Conservation (phyloP, 2,329 filamentous ascomycete species). For the Aspergillus oerlinghausenensis region DNA sequence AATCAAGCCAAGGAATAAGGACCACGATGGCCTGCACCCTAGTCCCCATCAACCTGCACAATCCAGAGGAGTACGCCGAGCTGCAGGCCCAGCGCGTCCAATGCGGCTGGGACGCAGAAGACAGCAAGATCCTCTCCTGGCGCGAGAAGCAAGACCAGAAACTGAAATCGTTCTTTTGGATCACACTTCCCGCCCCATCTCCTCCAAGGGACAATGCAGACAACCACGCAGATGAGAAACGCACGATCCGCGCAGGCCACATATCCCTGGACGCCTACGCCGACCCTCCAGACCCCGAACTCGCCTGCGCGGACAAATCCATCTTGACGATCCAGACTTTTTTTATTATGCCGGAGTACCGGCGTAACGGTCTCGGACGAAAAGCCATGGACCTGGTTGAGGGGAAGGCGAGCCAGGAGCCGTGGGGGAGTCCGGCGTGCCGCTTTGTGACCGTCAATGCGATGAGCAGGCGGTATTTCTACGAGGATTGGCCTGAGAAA, state of each 20-base stretch:
- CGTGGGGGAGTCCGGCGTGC: conserved; percentile 15
- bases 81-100: conserved; percentile 11
- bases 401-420: conserved; percentile 7
- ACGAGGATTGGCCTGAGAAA: conserved; percentile 14
- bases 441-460: conserved; percentile 16
- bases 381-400: conserved; percentile 18
- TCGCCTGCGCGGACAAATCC: conserved; percentile 12
- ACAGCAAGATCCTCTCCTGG: conserved; percentile 7
- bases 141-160: conserved; percentile 5
- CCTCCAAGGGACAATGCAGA: background rate
- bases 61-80: conserved; percentile 8
- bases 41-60: conserved; percentile 13
- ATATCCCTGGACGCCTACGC: conserved; percentile 24
- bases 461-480: conserved; percentile 20
- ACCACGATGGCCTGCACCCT: conserved; percentile 6
- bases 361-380: conserved; percentile 13
- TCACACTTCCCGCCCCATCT: conserved; percentile 2
- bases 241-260: conserved; percentile 19
- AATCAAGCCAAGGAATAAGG: background rate
- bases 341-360: conserved; percentile 22
- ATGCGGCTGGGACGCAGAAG: conserved; percentile 15
- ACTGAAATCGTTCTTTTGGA: conserved; percentile 18
- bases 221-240: background rate
- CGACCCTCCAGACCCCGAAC: conserved; percentile 13
- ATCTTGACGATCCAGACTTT: conserved; percentile 20